Conservation (phyloP, 2,329 filamentous ascomycete species). For the Blastomyces parvus region DNA sequence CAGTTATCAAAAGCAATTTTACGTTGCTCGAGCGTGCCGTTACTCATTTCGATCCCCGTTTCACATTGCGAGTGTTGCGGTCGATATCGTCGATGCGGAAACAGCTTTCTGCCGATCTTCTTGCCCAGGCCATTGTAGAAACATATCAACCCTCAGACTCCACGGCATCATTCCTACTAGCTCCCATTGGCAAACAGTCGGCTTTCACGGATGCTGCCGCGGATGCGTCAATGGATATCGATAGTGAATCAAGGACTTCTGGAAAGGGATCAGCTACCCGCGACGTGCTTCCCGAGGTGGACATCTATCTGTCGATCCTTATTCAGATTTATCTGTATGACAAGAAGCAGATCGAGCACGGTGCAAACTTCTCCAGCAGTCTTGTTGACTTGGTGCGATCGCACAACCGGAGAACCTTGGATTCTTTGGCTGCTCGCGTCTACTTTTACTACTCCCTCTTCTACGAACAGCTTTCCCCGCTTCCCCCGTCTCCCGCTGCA, state of each 20-base stretch:
- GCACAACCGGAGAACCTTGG: slow-evolving; percentile 85
- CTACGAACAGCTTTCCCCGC: slow-evolving; percentile 78
- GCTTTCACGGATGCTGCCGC: slow-evolving; percentile 51
- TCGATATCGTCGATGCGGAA: slow-evolving; percentile 95
- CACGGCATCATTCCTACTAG: slow-evolving; percentile 60
- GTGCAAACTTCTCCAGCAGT: slow-evolving; percentile 72
- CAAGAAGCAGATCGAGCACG: slow-evolving; percentile 66
- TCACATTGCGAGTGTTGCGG: slow-evolving; percentile 84
- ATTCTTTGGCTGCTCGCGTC: slow-evolving; percentile 85
- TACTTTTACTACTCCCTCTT: slow-evolving; percentile 98
- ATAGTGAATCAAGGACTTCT: slow-evolving; percentile 51
- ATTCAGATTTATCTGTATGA: slow-evolving; percentile 84
- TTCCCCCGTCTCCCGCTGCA: slow-evolving; percentile 80
- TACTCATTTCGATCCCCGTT: slow-evolving; percentile 84
- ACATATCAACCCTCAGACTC: slow-evolving; percentile 62
- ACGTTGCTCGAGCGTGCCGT: slow-evolving; percentile 85
- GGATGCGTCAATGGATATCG: slow-evolving; percentile 62
- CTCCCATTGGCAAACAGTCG: slow-evolving; percentile 58
- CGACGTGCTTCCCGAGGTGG: slow-evolving; percentile 75
- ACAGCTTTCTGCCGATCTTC: slow-evolving; percentile 69
- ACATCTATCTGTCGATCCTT: slow-evolving; percentile 79
- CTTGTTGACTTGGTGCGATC: slow-evolving; percentile 77
- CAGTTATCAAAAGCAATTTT: slow-evolving; percentile 95
- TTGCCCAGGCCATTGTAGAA: slow-evolving; percentile 70
- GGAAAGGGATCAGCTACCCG: slow-evolving; percentile 58